Percentiles rank a stretch among this genome's conserved stretches.
Evolutionary conservation across 441 rosid species (phyloP).

Genomic region (Rhodomyrtus psidioides): DNA sequence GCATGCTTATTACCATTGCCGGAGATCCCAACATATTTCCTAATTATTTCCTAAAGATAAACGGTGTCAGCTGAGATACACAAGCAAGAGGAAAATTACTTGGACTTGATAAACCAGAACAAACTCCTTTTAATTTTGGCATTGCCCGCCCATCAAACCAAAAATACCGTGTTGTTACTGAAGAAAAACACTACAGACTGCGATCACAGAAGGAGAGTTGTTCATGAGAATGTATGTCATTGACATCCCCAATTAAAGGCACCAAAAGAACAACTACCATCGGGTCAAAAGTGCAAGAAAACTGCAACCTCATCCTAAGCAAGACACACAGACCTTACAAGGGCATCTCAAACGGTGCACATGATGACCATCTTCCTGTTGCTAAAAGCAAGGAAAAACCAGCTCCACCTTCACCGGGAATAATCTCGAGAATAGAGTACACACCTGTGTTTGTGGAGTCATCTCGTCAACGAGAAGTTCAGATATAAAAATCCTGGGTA

Average conservation of each 20-base stretch:
- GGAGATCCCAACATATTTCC: slow-evolving; percentile 44
- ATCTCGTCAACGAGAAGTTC: slow-evolving; percentile 82
- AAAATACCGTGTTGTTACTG: not conserved
- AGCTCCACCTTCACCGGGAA: not conserved
- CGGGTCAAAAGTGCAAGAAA: not conserved
- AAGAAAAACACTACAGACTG: not conserved
- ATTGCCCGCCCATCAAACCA: not conserved
- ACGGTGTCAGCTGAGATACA: slow-evolving; percentile 5
- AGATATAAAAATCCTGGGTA: slow-evolving; percentile 83
- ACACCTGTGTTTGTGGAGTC: slow-evolving; percentile 72
- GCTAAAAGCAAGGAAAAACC: not conserved
- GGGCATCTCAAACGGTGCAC: not conserved
- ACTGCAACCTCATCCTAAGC: not conserved
- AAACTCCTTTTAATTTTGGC: not conserved
- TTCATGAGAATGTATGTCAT: not conserved
- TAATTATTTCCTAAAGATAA: slow-evolving; percentile 62
- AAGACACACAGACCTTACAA: not conserved
- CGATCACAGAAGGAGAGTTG: not conserved
- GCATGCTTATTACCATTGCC: slow-evolving; percentile 56
- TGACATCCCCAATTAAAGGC: not conserved
- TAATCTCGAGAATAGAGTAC: not conserved
- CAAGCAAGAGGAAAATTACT: not conserved
- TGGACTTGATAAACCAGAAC: not conserved
- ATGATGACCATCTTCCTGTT: not conserved
- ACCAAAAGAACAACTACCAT: not conserved